A percentile compares a stretch with the other conserved stretches of the same genome.
phyloP scores from a whole-genome alignment of 345 rosid genomes.

The Citrus cavaleriei region DNA sequence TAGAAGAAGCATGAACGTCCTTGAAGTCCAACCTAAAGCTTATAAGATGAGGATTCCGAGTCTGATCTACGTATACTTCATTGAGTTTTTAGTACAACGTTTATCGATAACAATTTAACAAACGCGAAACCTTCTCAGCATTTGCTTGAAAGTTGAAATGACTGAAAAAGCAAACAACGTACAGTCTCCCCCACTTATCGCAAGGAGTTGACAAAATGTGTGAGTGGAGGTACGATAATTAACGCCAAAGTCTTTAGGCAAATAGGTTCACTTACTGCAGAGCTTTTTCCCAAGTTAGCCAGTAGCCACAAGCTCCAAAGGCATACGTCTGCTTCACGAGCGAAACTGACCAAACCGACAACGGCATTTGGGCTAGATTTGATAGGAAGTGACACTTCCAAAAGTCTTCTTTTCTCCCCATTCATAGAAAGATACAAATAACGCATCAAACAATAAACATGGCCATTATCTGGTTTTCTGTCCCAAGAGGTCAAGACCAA shows the following conservation, averaged over 20 bases:
- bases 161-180: neutral
- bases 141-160: neutral
- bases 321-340: too few species aligned
- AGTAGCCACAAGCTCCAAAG: too few species aligned
- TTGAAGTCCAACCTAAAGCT: neutral
- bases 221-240: neutral
- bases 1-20: neutral
- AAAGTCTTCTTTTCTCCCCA: too few species aligned
- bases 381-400: too few species aligned
- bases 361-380: neutral
- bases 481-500: too few species aligned
- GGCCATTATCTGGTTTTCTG: too few species aligned
- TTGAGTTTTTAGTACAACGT: neutral
- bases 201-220: too few species aligned
- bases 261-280: too few species aligned
- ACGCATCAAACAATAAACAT: neutral
- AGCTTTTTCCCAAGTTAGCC: too few species aligned
- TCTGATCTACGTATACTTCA: neutral
- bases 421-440: too few species aligned
- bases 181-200: neutral
- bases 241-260: neutral
- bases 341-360: neutral
- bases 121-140: slow-evolving; percentile 3
- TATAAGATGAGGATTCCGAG: neutral
- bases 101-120: neutral